These are phyloP conservation scores for Cunninghamia lanceolata DNA, from an alignment of 75 land plant genomes.

Conservation along the genomic window DNA sequence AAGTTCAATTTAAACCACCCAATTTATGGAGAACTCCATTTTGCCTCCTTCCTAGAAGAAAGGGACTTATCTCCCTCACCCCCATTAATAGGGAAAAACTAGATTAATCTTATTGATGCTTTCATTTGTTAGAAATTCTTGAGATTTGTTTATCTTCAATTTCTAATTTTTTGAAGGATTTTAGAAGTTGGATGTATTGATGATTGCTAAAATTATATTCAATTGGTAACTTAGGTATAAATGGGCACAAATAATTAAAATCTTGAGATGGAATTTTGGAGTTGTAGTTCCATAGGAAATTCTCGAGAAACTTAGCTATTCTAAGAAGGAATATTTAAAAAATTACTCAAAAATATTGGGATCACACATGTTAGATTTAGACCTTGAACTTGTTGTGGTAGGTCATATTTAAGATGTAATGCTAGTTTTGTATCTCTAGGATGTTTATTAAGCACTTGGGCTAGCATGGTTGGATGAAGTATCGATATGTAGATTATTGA, in stretches of 20 bases:
- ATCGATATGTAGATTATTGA: not conserved
- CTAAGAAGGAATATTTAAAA: conserved; percentile 72
- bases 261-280: conserved; percentile 81
- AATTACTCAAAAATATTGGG: conserved; percentile 66
- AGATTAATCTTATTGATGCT: not conserved
- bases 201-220: not conserved
- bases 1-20: too few species aligned
- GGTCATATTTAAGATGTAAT: not conserved
- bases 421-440: not conserved
- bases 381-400: conserved; percentile 89
- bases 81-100: too few species aligned
- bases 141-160: not conserved
- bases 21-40: too few species aligned
- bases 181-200: not conserved
- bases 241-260: conserved; percentile 62
- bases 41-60: too few species aligned
- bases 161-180: not conserved
- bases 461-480: not conserved
- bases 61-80: too few species aligned
- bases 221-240: conserved; percentile 47
- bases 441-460: not conserved
- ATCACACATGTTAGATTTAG: conserved; percentile 68
- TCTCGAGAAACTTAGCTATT: conserved; percentile 53
- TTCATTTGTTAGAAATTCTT: not conserved
- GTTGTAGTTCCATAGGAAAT: conserved; percentile 80